Evolutionary conservation across 176 grass and related monocot species (phyloP).

Genomic region (Puya raimondii): DNA sequence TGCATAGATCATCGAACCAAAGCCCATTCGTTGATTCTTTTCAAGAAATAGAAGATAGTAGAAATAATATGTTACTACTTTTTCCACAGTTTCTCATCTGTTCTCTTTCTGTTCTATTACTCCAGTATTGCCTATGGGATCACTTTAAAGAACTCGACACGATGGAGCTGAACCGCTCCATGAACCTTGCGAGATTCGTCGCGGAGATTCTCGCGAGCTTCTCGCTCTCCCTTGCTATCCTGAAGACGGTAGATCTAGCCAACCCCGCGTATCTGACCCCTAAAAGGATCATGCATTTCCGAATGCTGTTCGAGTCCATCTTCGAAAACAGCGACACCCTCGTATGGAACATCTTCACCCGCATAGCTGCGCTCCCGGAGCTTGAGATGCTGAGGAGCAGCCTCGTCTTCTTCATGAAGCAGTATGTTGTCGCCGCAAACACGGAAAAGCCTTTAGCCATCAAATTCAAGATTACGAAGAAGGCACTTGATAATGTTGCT

Average conservation of each 20-base stretch:
- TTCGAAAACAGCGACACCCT: constrained; percentile 42
- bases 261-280: constrained; percentile 48
- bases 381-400: constrained; percentile 50
- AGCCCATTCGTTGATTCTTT: background rate
- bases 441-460: constrained; percentile 17
- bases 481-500: constrained; percentile 60
- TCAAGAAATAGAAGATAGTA: background rate
- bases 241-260: constrained; percentile 63
- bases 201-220: constrained; percentile 66
- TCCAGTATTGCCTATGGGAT: constrained; percentile 84
- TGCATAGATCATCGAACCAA: background rate
- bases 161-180: constrained; percentile 58
- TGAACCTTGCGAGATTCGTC: constrained; percentile 74
- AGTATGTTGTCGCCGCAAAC: constrained; percentile 46
- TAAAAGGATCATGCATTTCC: constrained; percentile 57
- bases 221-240: constrained; percentile 59
- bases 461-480: constrained; percentile 78
- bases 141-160: constrained; percentile 82
- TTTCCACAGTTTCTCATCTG: constrained; percentile 11
- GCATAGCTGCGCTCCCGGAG: constrained; percentile 50
- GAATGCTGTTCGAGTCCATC: constrained; percentile 63
- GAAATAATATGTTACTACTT: background rate
- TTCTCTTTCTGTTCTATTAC: constrained; percentile 11
- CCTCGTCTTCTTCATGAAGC: constrained; percentile 60
- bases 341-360: constrained; percentile 78